These are phyloP conservation scores for Drechmeria coniospora DNA, from an alignment of 2,329 filamentous ascomycete genomes.

Conservation along the genomic window DNA sequence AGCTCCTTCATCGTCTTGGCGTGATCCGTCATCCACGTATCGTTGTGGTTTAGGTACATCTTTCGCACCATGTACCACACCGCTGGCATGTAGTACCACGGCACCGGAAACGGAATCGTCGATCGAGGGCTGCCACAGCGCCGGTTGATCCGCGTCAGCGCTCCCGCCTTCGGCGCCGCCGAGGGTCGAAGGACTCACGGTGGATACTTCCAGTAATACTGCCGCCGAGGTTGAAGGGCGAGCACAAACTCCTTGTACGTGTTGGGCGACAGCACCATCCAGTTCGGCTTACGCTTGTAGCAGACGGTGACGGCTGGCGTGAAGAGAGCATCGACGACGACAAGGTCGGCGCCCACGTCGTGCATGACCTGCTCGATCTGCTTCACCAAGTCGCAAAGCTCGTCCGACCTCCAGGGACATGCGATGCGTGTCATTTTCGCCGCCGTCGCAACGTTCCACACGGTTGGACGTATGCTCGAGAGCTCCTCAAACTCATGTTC, in stretches of 20 bases:
- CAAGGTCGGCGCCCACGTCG: conserved; percentile 20
- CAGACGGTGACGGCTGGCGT: conserved; percentile 26
- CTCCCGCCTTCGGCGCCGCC: neutral
- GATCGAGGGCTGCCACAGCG: conserved; percentile 21
- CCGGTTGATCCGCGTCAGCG: neutral
- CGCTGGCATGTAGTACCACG: conserved; percentile 22
- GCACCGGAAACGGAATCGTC: conserved; percentile 28
- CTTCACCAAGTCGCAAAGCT: conserved; percentile 13
- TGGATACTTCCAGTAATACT: conserved; percentile 21
- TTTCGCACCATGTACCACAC: conserved; percentile 18
- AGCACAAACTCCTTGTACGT: conserved; percentile 24
- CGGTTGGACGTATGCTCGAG: neutral
- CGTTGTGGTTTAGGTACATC: conserved; percentile 6
- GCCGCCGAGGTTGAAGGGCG: conserved; percentile 20
- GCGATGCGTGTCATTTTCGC: neutral
- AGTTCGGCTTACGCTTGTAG: conserved; percentile 16
- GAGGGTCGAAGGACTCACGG: conserved; percentile 14
- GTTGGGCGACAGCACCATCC: conserved; percentile 27
- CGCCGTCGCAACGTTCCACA: neutral
- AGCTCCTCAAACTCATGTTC: neutral
- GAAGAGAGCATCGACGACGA: conserved; percentile 28
- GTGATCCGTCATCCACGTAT: neutral
- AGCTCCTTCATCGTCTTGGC: conserved; percentile 4
- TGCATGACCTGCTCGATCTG: conserved; percentile 24
- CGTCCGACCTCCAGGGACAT: neutral